These are phyloP conservation scores for Teratosphaeria zuluensis DNA, from an alignment of 2,329 filamentous ascomycete genomes.

Conservation along the genomic window DNA sequence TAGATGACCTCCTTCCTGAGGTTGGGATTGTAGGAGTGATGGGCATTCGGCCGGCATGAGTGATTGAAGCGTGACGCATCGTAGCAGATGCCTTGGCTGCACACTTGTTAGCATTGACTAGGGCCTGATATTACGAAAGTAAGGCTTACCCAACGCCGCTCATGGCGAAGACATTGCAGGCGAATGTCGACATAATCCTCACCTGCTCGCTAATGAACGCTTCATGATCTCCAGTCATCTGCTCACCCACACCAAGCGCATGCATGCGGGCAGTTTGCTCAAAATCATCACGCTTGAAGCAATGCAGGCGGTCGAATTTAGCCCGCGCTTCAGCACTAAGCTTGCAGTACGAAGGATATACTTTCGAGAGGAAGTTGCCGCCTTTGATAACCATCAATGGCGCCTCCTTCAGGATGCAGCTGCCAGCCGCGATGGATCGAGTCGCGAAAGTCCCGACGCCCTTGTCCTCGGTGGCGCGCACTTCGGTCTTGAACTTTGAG, in stretches of 20 bases:
- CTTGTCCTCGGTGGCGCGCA: conserved; percentile 10
- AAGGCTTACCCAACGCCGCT: not conserved
- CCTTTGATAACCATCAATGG: conserved; percentile 11
- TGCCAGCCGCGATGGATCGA: conserved; percentile 13
- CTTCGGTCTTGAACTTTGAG: conserved; percentile 5
- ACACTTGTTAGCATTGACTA: not conserved
- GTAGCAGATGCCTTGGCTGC: conserved; percentile 9
- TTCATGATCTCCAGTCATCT: conserved; percentile 2
- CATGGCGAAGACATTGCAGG: conserved; percentile 16
- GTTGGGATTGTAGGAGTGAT: conserved; percentile 9
- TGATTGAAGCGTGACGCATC: conserved; percentile 15
- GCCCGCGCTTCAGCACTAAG: conserved; percentile 9
- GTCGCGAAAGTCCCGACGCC: conserved; percentile 18
- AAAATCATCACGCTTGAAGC: conserved; percentile 9
- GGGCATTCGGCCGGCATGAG: conserved; percentile 15
- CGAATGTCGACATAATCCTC: conserved; percentile 17
- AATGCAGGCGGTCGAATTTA: conserved; percentile 13
- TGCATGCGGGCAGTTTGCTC: conserved; percentile 9
- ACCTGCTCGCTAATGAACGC: conserved; percentile 9
- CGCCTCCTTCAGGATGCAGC: conserved; percentile 17
- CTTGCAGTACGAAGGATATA: conserved; percentile 8
- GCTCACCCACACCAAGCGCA: conserved; percentile 6
- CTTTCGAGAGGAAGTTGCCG: not conserved
- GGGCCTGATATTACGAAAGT: not conserved
- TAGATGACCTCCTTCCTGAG: conserved; percentile 12